These are phyloP conservation scores for Flaveria bidentis DNA, from an alignment of 129 eudicot genomes.

Conservation along the genomic window DNA sequence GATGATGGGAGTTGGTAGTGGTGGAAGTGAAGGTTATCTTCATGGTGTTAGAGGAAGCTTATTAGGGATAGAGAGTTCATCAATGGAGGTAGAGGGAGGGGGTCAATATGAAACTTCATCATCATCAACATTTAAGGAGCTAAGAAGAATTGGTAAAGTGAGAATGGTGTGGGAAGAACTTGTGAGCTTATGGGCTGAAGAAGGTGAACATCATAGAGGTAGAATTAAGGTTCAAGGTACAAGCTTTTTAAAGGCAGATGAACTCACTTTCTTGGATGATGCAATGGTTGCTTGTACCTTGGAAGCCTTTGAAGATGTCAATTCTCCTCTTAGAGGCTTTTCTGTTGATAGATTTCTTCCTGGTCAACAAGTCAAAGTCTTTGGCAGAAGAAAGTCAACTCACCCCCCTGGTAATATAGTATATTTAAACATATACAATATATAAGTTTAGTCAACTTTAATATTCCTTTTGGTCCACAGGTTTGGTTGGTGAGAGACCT, in stretches of 20 bases:
- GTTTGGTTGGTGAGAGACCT: slow-evolving; percentile 47
- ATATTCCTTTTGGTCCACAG: slow-evolving; percentile 21
- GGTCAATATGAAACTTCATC: slow-evolving; percentile 37
- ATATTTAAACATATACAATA: no score
- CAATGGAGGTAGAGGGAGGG: slow-evolving; percentile 31
- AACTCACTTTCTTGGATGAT: slow-evolving; percentile 70
- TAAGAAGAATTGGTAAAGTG: slow-evolving; percentile 61
- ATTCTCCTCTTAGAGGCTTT: slow-evolving; percentile 58
- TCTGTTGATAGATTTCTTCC: slow-evolving; percentile 76
- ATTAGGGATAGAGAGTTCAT: slow-evolving; percentile 47
- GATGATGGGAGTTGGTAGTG: slow-evolving; percentile 32
- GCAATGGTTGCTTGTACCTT: slow-evolving; percentile 76
- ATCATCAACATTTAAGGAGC: slow-evolving; percentile 37
- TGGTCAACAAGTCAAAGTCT: slow-evolving; percentile 79
- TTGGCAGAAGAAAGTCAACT: slow-evolving; percentile 68
- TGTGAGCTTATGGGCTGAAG: slow-evolving; percentile 84
- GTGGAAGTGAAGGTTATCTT: slow-evolving; percentile 30
- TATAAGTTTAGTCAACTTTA: background rate
- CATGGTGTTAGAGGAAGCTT: slow-evolving; percentile 48
- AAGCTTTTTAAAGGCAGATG: slow-evolving; percentile 72
- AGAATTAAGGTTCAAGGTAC: slow-evolving; percentile 67
- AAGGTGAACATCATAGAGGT: slow-evolving; percentile 73
- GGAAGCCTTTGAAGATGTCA: slow-evolving; percentile 70
- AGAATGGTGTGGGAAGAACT: slow-evolving; percentile 89
- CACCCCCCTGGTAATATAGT: background rate